Base-by-base conservation (phyloP, 2,329 filamentous ascomycete species). In the Fusarium nanum region DNA sequence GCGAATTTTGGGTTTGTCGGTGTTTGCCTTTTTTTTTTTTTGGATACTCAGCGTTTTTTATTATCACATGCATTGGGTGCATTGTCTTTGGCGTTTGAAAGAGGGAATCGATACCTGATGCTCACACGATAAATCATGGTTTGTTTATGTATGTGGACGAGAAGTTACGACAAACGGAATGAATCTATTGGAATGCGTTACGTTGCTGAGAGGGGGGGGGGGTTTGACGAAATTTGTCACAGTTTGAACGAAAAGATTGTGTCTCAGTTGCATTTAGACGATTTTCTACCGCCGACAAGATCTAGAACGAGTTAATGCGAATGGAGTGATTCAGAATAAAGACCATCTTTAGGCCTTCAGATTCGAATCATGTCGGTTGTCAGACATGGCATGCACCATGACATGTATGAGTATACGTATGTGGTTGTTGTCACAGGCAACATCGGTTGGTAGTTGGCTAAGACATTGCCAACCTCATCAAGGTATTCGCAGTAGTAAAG, bases 11-110 rank as follows among this genome's bases (percentile, higher is more conserved):
- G 25, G 42, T 56, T 44, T 56, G 22, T 47, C 34, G 27, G 50
- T 25, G 42, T 44, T 56, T 64, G 41, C 44, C 41, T n/a, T 37
- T 45, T 54, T 23, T 40, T 32, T 22, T 55, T 52, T 62, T 60
- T 45, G 37, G 30, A 65, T 58, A 23, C 30, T 57, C 11, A 62
- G 65, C 65, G 69, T 27, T 64, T 64, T 22, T 49, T 47, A 40
- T 47, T 42, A 37, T 34, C 28, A 34, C 54, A 54, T 60, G 42
- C 27, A 23, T 32, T 46, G 60, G 50, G 34, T 57, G 68, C 64
- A 71, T 68, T 71, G 42, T 49, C 69, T 69, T 57, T 41, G 68
- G 68, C 68, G 68, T 71, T 71, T 44, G 44, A 59, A 70, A 68
- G 53, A 47, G 63, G 34, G 62, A 34, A 25, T 30, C 48, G 30